Evolutionary conservation across 768 basidiomycete genomes (phyloP).

Genomic region (Trametes cingulata): DNA sequence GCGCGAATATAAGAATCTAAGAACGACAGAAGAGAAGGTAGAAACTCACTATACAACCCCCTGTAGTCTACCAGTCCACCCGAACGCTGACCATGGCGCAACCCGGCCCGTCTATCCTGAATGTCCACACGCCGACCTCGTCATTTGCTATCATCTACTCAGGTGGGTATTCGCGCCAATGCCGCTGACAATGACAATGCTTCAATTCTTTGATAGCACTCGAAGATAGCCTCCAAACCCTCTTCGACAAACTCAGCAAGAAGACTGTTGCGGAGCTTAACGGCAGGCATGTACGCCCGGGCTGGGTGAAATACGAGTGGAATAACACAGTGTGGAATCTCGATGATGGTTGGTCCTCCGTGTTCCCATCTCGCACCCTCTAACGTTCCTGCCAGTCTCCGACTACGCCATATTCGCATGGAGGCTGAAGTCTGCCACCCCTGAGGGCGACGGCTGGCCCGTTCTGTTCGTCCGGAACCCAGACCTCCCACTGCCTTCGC

Average conservation of each 20-base stretch:
- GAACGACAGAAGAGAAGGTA: neutral
- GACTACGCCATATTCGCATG: conserved; percentile 88
- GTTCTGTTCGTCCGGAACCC: conserved; percentile 70
- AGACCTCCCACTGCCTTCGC: conserved; percentile 53
- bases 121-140: conserved; percentile 74
- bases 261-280: conserved; percentile 61
- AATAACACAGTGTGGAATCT: conserved; percentile 79
- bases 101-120: conserved; percentile 50
- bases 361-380: neutral
- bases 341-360: conserved; percentile 67
- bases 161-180: conserved; percentile 43
- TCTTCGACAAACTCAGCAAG: conserved; percentile 71
- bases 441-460: conserved; percentile 39
- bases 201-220: conserved; percentile 47
- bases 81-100: conserved; percentile 11
- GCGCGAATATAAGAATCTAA: neutral
- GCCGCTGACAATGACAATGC: conserved; percentile 1
- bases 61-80: conserved; percentile 31
- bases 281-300: conserved; percentile 64
- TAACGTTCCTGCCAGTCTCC: conserved; percentile 50
- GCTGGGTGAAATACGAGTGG: conserved; percentile 89
- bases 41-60: neutral
- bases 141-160: conserved; percentile 80
- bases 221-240: conserved; percentile 60
- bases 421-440: conserved; percentile 52